Evolutionary conservation across 2,329 filamentous ascomycete genomes (phyloP), one percentile per base, ranked within the genome.

Genomic region (Neonectria neomacrospora): DNA sequence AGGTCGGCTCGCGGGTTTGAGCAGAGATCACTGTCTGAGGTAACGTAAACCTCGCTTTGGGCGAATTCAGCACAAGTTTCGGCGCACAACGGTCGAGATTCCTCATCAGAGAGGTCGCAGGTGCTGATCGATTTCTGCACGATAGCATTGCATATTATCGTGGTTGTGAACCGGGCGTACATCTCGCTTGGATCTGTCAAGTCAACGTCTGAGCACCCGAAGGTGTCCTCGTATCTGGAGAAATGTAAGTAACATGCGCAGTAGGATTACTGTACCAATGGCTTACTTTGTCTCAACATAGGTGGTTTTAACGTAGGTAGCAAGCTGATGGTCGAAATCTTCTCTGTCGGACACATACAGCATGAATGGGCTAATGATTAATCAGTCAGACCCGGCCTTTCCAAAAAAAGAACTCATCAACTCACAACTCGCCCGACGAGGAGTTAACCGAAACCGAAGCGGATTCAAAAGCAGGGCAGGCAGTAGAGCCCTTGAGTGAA

Each of bases 131-230:
- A 98, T 75, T 93, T 94, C 79, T 99, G 96, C 54, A 99, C 88
- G 75, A 99, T 91, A 68, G 92, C 87, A 83, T 96, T 98, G 85
- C 96, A 99, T 68, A 99, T 86, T 67, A 96, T 90, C 65, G 92
- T 96, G 50, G 89, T 96, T 5, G 95, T 97, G 80, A 95, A 99
- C 72, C 96, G 91, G 52, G 96, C 95, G 80, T 99, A 99, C 74
- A 94, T 87, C 73, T 91, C 86, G 70, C 88, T 90, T 4, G 93
- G 90, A 76, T 97, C 92, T 59, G 88, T 88, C 60, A 94, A 85
- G 74, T 96, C 88, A 72, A 97, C 83, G 66, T 87, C 86, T 51
- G 86, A 84, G 77, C 96, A 99, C 59, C 95, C 95, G 67, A 99
- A 86, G 51, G 93, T 83, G 56, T 86, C 83, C 77, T 92, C 85